Base-by-base conservation (phyloP, 805 yeast species). In the Metschnikowia koreensis region DNA sequence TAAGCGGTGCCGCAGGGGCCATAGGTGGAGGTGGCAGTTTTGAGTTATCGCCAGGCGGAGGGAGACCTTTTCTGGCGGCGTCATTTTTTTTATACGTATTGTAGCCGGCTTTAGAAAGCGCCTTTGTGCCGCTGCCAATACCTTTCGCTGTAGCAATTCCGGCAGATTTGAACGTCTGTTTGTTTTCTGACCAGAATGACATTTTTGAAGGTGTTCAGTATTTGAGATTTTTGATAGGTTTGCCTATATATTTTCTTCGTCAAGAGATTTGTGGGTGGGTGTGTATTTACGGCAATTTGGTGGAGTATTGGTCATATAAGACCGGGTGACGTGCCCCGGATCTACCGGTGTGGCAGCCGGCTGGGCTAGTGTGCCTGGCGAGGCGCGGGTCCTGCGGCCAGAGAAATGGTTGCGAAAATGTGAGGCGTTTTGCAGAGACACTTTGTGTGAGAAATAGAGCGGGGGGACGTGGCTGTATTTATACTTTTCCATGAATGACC, bases 131-230 rank as follows among this genome's bases (percentile, higher is more conserved):
- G 44, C 62, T 69, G 7, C 82, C 84, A 26, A 80, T 74, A 6
- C 83, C 84, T 52, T 71, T 75, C 45, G 71, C 71, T 0, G 82
- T 75, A 22, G 82, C 74, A 6, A 67, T 57, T 2, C 84, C 79
- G 0, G 77, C 85, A 1, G 75, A 60, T 52, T 79, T 80, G 59
- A 82, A 72, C 0, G 79, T 59, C 50, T 65, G 85, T 57, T 81
- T 81, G 64, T 82, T 79, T 47, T 78, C 73, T 16, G 74, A 76
- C 81, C 81, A 78, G 52, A 76, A 78, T 1, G 76, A 66, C 60
- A 57, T 56, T 27, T 41, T 27, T 12, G 13, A 9, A 28, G 27
- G 15, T 3, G 2, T 41, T 41, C 2, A 7, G 26, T 15, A 10
- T 15, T 41, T 27, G 7, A 26, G 11, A 5, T 13, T 37, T 37